Evolutionary conservation across 345 rosid genomes (phyloP).

Genomic region (Sisymbrium irio): DNA sequence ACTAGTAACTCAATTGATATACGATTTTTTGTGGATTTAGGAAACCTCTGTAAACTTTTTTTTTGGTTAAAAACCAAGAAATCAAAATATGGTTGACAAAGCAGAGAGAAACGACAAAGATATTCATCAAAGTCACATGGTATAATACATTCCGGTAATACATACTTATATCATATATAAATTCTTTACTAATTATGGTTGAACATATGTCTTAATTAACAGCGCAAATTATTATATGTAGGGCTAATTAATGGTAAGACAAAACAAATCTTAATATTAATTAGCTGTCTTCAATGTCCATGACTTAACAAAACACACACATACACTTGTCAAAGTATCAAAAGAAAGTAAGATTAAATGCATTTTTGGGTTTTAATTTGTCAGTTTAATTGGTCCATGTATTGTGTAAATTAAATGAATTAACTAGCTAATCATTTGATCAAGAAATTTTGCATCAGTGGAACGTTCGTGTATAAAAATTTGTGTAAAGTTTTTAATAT

Average conservation of each 20-base stretch:
- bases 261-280: neutral
- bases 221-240: neutral
- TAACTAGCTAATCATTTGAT: neutral
- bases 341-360: neutral
- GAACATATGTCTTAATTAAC: slow-evolving; percentile 1
- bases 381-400: neutral
- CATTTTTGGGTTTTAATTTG: neutral
- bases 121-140: neutral
- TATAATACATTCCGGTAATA: neutral
- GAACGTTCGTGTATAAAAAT: too few relatives aligned
- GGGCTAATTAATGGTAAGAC: neutral
- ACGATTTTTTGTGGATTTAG: neutral
- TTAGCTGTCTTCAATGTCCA: slow-evolving; percentile 1
- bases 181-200: neutral
- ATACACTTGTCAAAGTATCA: neutral
- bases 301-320: neutral
- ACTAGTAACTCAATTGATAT: neutral
- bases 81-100: neutral
- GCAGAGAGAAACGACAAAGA: neutral
- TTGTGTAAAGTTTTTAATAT: neutral
- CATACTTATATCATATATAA: neutral
- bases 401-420: neutral
- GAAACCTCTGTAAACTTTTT: neutral
- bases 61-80: neutral
- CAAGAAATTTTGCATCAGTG: neutral